A percentile compares a stretch with the other conserved stretches of the same genome.
Conservation (phyloP, 768 basidiomycete species). For the Pholiota conissans region DNA sequence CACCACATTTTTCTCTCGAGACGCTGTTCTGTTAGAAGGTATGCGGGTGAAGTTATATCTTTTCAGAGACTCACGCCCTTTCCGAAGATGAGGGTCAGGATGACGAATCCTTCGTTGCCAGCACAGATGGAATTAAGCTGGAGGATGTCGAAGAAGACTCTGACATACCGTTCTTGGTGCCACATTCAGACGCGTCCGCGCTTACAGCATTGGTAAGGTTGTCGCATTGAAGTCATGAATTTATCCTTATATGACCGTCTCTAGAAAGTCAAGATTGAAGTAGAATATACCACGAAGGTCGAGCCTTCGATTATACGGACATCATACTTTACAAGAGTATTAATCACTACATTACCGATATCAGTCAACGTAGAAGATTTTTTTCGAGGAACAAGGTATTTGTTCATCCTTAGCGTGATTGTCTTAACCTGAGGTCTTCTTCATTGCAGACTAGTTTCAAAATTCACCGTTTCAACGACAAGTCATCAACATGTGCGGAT, state of each 20-base stretch:
- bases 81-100: conserved; percentile 13
- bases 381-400: conserved; percentile 81
- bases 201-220: conserved; percentile 65
- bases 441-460: conserved; percentile 73
- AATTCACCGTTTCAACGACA: conserved; percentile 86
- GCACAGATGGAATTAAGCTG: conserved; percentile 46
- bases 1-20: conserved; percentile 47
- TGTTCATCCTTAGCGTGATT: conserved; percentile 11
- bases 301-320: conserved; percentile 55
- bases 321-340: conserved; percentile 50
- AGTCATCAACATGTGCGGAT: conserved; percentile 81
- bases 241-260: not conserved
- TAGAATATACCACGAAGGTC: conserved; percentile 64
- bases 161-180: conserved; percentile 51
- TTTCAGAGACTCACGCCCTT: not conserved
- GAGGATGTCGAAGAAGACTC: conserved; percentile 47
- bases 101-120: conserved; percentile 30
- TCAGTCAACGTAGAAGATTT: conserved; percentile 96
- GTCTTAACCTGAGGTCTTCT: not conserved
- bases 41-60: not conserved
- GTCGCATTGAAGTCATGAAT: conserved; percentile 19
- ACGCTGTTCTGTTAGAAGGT: conserved; percentile 42
- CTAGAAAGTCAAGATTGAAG: conserved; percentile 67
- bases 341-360: conserved; percentile 77
- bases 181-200: conserved; percentile 67